These are phyloP conservation scores for Cyclotella distinguenda DNA, from an alignment of 108 stramenopile genomes.

Conservation along the genomic window DNA sequence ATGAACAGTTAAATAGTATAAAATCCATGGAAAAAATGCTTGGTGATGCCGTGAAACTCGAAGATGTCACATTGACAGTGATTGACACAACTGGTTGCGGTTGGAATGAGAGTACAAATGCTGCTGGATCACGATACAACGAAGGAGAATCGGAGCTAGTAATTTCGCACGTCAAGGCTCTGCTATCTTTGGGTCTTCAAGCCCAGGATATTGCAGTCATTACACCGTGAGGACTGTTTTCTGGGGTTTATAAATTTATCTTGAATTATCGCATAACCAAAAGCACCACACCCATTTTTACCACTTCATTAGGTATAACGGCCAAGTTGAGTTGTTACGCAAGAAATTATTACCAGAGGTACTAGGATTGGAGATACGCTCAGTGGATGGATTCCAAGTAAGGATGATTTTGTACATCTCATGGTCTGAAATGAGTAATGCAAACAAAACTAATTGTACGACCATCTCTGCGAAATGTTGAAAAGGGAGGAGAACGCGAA, in stretches of 20 bases:
- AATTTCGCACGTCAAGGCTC: constrained; percentile 63
- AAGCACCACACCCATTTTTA: neutral
- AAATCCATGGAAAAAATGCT: constrained; percentile 2
- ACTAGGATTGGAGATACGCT: constrained; percentile 84
- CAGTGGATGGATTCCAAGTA: constrained; percentile 99
- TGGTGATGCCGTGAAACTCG: constrained; percentile 22
- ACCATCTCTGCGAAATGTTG: no score
- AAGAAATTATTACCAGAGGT: constrained; percentile 57
- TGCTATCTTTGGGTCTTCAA: constrained; percentile 68
- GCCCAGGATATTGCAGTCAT: constrained; percentile 91
- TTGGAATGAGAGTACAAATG: constrained; percentile 76
- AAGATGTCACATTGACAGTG: constrained; percentile 63
- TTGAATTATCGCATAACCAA: neutral
- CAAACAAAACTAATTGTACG: no score
- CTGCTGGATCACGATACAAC: constrained; percentile 80
- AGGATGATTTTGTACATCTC: no score
- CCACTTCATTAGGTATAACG: constrained; percentile 76
- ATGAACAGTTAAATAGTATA: constrained; percentile 17
- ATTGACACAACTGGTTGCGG: constrained; percentile 96
- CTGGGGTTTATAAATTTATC: neutral
- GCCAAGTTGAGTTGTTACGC: constrained; percentile 89
- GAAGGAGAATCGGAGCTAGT: constrained; percentile 81
- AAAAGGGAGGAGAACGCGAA: constrained; percentile 92
- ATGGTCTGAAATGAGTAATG: no score
- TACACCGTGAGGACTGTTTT: constrained; percentile 63